These are phyloP conservation scores for Megacollybia platyphylla DNA, from an alignment of 1,284 basidiomycete genomes.

Conservation along the genomic window DNA sequence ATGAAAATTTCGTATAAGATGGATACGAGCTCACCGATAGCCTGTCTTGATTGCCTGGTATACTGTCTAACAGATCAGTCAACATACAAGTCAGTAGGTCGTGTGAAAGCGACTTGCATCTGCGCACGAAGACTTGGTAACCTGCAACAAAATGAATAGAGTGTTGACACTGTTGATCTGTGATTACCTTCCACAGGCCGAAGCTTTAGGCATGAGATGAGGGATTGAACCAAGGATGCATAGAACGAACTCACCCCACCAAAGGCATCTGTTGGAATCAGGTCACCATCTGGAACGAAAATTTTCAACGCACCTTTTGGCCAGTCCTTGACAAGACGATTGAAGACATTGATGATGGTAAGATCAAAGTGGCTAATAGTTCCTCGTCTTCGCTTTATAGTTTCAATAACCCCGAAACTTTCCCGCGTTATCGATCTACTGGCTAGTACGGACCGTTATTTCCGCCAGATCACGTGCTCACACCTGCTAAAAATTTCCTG, in stretches of 20 bases:
- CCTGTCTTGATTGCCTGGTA: constrained; percentile 63
- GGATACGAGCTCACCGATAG: constrained; percentile 18
- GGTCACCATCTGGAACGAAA: constrained; percentile 4
- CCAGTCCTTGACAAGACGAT: constrained; percentile 46
- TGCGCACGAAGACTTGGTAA: constrained; percentile 43
- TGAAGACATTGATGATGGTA: constrained; percentile 26
- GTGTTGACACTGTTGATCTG: neutral
- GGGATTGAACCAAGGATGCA: constrained; percentile 1
- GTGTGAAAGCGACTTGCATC: constrained; percentile 27
- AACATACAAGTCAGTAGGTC: neutral
- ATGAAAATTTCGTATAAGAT: no score
- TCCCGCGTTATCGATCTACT: no score
- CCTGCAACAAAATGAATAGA: constrained; percentile 20
- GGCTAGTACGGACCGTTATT: no score
- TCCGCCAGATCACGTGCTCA: no score
- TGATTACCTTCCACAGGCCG: constrained; percentile 54
- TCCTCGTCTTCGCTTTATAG: neutral
- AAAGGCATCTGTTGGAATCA: constrained; percentile 36
- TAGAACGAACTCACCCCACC: constrained; percentile 32
- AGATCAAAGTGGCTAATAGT: constrained; percentile 3
- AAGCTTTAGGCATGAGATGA: constrained; percentile 25
- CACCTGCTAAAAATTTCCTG: no score
- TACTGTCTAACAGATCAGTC: constrained; percentile 29
- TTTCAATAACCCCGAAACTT: no score
- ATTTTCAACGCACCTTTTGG: constrained; percentile 30